These are phyloP conservation scores for Lactifluus volemus DNA, from an alignment of 768 basidiomycete genomes.

Conservation along the genomic window DNA sequence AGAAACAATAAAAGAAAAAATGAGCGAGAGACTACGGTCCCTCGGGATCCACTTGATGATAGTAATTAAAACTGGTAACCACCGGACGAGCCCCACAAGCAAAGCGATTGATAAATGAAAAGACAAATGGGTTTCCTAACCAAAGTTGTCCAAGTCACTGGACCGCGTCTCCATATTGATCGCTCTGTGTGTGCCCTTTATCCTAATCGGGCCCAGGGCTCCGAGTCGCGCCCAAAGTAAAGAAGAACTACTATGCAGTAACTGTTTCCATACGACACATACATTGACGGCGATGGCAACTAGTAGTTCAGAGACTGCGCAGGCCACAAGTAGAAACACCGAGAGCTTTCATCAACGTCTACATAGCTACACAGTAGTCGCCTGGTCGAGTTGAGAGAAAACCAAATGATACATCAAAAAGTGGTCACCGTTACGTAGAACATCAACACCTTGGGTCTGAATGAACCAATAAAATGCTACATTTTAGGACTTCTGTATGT, in stretches of 20 bases:
- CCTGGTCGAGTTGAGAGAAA: not conserved
- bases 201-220: not conserved
- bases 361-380: not conserved
- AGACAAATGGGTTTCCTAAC: not conserved
- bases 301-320: not conserved
- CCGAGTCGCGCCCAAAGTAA: no score
- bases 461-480: conserved; percentile 7
- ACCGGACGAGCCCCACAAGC: not conserved
- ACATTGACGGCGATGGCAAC: not conserved
- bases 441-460: not conserved
- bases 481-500: conserved; percentile 3
- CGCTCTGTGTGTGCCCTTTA: not conserved
- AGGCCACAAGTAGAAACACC: not conserved
- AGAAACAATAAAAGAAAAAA: no score
- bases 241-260: not conserved
- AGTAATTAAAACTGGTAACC: no score
- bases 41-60: no score
- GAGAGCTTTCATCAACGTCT: not conserved
- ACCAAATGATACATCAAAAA: conserved; percentile 3
- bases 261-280: not conserved
- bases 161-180: not conserved
- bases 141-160: not conserved
- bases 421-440: not conserved
- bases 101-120: not conserved
- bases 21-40: no score